phyloP scores from a whole-genome alignment of 129 eudicot genomes.

The Saussurea involucrata region DNA sequence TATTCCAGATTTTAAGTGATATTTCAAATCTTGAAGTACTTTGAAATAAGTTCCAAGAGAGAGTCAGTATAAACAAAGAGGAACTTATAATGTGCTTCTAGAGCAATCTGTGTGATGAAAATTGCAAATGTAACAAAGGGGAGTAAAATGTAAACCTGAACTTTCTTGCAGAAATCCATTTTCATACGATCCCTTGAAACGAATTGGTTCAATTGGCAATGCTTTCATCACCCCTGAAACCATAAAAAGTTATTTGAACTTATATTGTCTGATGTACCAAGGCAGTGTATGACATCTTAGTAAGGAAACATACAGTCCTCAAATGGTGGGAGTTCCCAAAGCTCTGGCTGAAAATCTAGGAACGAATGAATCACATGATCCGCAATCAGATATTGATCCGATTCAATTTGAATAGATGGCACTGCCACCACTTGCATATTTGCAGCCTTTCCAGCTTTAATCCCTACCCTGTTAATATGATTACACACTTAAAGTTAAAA shows the following conservation, averaged over 20 bases:
- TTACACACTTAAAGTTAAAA: no score
- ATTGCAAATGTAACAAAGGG: neutral
- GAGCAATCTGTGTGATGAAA: neutral
- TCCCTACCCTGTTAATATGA: slow-evolving; percentile 54
- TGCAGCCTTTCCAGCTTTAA: slow-evolving; percentile 84
- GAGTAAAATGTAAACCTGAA: slow-evolving; percentile 40
- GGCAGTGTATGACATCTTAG: neutral
- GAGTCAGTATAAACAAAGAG: neutral
- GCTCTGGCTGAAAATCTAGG: slow-evolving; percentile 69
- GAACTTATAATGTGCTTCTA: neutral
- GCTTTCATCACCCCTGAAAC: slow-evolving; percentile 67
- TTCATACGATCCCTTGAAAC: slow-evolving; percentile 37
- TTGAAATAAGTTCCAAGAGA: neutral
- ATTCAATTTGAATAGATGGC: slow-evolving; percentile 58
- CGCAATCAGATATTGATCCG: slow-evolving; percentile 56
- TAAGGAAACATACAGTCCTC: slow-evolving; percentile 50
- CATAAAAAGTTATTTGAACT: slow-evolving; percentile 6
- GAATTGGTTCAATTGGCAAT: slow-evolving; percentile 67
- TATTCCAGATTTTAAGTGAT: no score
- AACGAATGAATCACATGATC: slow-evolving; percentile 74
- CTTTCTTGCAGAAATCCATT: slow-evolving; percentile 44
- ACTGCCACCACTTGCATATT: slow-evolving; percentile 80
- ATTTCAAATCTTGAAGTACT: no score
- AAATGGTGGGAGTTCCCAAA: slow-evolving; percentile 84
- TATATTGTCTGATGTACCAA: no score